Evolutionary conservation across 2,329 filamentous ascomycete species (phyloP), one percentile per base, ranked within the genome.

Genomic region (Colletotrichum liriopes): DNA sequence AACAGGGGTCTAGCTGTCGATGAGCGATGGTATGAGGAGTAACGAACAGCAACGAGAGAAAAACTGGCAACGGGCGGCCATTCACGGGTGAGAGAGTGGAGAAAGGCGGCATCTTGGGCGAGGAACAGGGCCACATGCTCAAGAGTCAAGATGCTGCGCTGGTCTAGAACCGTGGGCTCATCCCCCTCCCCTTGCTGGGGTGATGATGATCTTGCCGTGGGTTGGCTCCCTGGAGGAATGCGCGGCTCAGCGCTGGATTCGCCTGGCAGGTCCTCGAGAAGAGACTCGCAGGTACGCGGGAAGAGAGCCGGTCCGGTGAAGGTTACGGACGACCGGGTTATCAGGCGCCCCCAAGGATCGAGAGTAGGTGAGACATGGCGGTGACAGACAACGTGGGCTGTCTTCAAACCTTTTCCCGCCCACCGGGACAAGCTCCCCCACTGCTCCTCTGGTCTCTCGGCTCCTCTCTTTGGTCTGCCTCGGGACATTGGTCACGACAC

Each of bases 31-130:
- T 39, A 63, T 65, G 67, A 73, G 71, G 62, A 65, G 67, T 26
- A 61, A 62, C 66, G 49, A 71, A 54, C 67, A 58, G 56, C 55
- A 71, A 51, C 35, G 23, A 39, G 35, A 67, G 61, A 11, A 71
- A 72, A 73, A 72, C 54, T 61, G 66, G 70, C 65, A 66, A 70
- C 66, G 66, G 62, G 60, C 71, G 71, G 71, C 56, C 71, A 67
- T 71, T 73, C 47, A 62, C 67, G 71, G 67, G 55, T 66, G 41
- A 4, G 16, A n/a, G 35, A 39, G 20, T 71, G 67, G 71, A 71
- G 67, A 37, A 62, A 26, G 67, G 37, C 54, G 54, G 55, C 63
- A 47, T 64, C 45, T 62, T 62, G 59, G 65, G 29, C 35, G 52
- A 69, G 39, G 26, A 32, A 63, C 69, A 60, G 70, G 69, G 47